Percentiles rank a stretch among this genome's conserved stretches.
phyloP scores from a whole-genome alignment of 805 yeast species.

The Yamadazyma tumulicola region DNA sequence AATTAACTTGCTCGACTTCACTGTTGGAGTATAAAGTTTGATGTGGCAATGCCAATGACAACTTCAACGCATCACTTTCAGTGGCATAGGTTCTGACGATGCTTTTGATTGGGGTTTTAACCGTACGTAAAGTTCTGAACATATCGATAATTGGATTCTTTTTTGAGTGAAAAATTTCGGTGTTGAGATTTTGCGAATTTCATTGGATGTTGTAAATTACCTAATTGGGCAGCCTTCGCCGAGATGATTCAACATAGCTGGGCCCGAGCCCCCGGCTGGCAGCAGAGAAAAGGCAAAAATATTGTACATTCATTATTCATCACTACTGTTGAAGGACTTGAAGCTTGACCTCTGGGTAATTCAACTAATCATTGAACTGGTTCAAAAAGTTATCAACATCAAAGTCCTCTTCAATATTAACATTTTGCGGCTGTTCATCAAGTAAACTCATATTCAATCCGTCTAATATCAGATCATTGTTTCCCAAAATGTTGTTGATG shows the following conservation, averaged over 20 bases:
- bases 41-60: constrained; percentile 90
- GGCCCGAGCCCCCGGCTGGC: neutral
- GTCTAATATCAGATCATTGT: constrained; percentile 39
- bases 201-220: constrained; percentile 34
- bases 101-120: too few species aligned
- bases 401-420: constrained; percentile 36
- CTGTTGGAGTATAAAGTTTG: constrained; percentile 58
- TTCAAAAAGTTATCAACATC: constrained; percentile 44
- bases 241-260: neutral
- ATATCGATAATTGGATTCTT: constrained; percentile 22
- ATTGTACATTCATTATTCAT: constrained; percentile 5
- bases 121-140: constrained; percentile 63
- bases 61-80: constrained; percentile 73
- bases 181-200: constrained; percentile 14
- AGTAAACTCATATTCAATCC: constrained; percentile 40
- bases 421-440: constrained; percentile 15
- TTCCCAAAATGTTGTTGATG: constrained; percentile 35
- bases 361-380: constrained; percentile 38
- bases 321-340: neutral
- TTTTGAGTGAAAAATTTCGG: constrained; percentile 11
- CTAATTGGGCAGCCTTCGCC: constrained; percentile 19
- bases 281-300: neutral
- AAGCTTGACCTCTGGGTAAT: too few species aligned
- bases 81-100: constrained; percentile 96
- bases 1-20: constrained; percentile 75